Evolutionary conservation across 805 yeast genomes (phyloP), one percentile per base, ranked within the genome.

Genomic region (Yarrowia deformans): DNA sequence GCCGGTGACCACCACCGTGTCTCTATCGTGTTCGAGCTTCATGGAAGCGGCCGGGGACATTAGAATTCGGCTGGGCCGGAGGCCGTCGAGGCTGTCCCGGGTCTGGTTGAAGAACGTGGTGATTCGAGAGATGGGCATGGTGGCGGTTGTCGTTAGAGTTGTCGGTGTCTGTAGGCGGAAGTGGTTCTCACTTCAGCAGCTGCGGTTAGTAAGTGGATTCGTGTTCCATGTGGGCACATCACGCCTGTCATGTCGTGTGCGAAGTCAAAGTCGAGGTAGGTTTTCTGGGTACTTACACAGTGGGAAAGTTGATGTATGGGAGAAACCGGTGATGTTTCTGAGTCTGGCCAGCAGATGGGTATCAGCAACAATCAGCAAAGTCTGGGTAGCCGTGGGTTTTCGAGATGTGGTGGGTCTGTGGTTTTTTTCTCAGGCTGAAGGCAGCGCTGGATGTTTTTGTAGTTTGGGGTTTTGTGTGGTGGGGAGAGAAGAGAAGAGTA

Each of bases 1-100:
- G 0, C 98, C 98, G 0, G 98, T 93, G 23, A 94, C 80, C 4
- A 93, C 78, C 0, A 87, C 89, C 12, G 89, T 81, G 74, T 91
- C 97, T 12, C 81, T 29, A 23, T 43, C 50, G 40, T 56, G 61
- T 23, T 66, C 69, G 10, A 66, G 61, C 45, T 50, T 63, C 68
- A 60, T 60, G 52, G 66, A 16, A 16, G 34, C 18, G 32, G 52
- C 66, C 35, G 66, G 66, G 46, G 66, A 8, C 66, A 60, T 60
- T 23, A 60, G 66, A 52, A 60, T 43, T 45, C 66, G 50, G 42
- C 66, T 60, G 32, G 66, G 66, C 40, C 66, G 66, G 9, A 60
- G 42, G 42, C 66, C 43, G 42, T 60, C 66, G 32, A 60, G 52
- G 50, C 52, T 9, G 66, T 60, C 52, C 66, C 45, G 32, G 52